These are phyloP conservation scores for Penicillium italicum DNA, from an alignment of 2,329 filamentous ascomycete genomes.

Conservation along the genomic window DNA sequence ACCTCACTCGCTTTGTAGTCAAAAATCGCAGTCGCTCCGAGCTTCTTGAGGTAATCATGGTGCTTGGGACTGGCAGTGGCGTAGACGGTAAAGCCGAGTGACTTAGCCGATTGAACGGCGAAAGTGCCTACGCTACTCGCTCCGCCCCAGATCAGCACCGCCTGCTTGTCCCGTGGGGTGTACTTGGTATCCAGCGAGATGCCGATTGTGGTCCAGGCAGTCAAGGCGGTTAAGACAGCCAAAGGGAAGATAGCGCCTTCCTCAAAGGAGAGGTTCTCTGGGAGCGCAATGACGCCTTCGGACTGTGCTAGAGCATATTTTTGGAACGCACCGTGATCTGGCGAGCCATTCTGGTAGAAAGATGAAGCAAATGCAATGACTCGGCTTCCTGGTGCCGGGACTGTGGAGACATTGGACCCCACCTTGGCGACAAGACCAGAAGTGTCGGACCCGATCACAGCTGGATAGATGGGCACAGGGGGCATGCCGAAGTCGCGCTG, in stretches of 20 bases:
- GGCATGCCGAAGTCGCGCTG: background rate
- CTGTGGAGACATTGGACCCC: background rate
- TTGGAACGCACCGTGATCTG: background rate
- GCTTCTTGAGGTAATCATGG: background rate
- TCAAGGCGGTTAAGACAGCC: background rate
- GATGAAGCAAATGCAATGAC: background rate
- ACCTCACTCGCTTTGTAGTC: background rate
- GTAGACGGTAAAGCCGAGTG: background rate
- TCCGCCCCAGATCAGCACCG: background rate
- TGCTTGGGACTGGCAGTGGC: background rate
- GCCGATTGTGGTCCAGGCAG: background rate
- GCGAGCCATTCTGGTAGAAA: background rate
- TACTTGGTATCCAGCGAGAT: background rate
- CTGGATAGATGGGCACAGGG: background rate
- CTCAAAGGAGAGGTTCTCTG: background rate
- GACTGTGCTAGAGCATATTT: background rate
- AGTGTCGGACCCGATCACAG: background rate
- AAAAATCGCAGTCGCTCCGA: background rate
- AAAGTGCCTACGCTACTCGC: background rate
- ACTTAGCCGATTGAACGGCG: background rate
- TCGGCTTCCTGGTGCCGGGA: background rate
- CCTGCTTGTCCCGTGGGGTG: background rate
- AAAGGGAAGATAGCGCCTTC: background rate
- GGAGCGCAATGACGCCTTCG: background rate
- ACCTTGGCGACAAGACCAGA: background rate